Percentiles rank a stretch among this genome's conserved stretches.
Conservation (phyloP, 768 basidiomycete genomes). For the Macrocybe gigantea region DNA sequence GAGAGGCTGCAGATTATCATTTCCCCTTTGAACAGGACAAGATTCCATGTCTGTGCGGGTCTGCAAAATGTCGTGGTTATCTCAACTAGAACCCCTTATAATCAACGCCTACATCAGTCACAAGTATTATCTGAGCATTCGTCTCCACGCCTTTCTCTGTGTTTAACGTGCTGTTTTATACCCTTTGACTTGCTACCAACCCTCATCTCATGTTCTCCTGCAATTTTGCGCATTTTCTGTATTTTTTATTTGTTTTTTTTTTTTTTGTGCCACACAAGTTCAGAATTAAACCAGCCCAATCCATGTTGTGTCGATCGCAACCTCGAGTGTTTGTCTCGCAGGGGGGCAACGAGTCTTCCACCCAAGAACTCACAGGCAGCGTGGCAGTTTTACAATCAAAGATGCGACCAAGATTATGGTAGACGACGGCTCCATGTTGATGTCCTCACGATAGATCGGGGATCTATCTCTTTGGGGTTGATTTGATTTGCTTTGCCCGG, state of each 20-base stretch:
- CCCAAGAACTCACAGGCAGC: too few relatives aligned
- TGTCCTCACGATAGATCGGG: too few relatives aligned
- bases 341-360: too few relatives aligned
- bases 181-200: background rate
- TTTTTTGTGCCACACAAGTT: background rate
- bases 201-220: background rate
- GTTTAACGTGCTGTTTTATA: background rate
- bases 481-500: too few relatives aligned
- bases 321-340: too few relatives aligned
- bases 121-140: constrained; percentile 3
- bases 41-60: constrained; percentile 89
- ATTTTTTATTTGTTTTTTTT: background rate
- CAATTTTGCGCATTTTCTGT: constrained; percentile 1
- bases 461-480: too few relatives aligned
- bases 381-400: too few relatives aligned
- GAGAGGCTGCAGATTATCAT: constrained; percentile 73
- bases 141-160: constrained; percentile 5
- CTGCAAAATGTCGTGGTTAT: constrained; percentile 87
- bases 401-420: too few relatives aligned
- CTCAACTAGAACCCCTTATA: constrained; percentile 70
- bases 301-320: too few relatives aligned
- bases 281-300: too few relatives aligned
- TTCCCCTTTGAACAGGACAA: constrained; percentile 99
- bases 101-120: constrained; percentile 1
- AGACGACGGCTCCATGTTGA: too few relatives aligned